Evolutionary conservation across 805 yeast genomes (phyloP), one percentile per base, ranked within the genome.

Genomic region (Metschnikowia cerradonensis): DNA sequence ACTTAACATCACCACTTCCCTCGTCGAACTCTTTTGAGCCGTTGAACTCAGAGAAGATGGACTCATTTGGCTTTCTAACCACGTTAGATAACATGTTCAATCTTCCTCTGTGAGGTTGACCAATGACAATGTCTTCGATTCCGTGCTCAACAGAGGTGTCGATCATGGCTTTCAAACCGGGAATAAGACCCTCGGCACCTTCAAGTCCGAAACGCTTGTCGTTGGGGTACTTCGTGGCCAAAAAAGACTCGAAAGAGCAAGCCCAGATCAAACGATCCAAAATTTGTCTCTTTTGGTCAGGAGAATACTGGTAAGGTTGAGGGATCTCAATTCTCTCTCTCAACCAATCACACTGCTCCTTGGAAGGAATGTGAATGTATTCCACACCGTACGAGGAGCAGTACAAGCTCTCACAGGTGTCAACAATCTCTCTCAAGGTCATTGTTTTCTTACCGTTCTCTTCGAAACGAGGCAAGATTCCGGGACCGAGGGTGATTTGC

Each of bases 101-200:
- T 78, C 99, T 86, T 75, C 99, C 99, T 81, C 99, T 88, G 75
- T 94, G 99, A 48, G 99, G 97, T 98, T 94, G 94, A 77, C 99
- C 99, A 63, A 94, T 86, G 64, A 92, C 95, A 55, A 94, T 84
- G 69, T 92, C 98, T 73, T 91, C 97, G 48, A 92, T 86, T 62
- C 99, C 99, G 55, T 77, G 75, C 59, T 88, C 95, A 46, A 91
- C 98, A 41, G 96, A 81, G 59, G 90, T 84, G 73, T 94, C 99
- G 67, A 94, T 90, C 67, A 94, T 71, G 45, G 97, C 87, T 78
- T 94, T 94, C 79, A 94, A 85, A 77, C 98, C 99, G 42, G 98
- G 98, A 46, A 94, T 88, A 63, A 88, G 87, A 45, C 96, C 79
- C 76, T 94, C 99, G 58, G 96, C 96, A 77, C 99, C 99, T 78